phyloP scores from a whole-genome alignment of 208 protist species.

The Endotrypanum monterogeii region DNA sequence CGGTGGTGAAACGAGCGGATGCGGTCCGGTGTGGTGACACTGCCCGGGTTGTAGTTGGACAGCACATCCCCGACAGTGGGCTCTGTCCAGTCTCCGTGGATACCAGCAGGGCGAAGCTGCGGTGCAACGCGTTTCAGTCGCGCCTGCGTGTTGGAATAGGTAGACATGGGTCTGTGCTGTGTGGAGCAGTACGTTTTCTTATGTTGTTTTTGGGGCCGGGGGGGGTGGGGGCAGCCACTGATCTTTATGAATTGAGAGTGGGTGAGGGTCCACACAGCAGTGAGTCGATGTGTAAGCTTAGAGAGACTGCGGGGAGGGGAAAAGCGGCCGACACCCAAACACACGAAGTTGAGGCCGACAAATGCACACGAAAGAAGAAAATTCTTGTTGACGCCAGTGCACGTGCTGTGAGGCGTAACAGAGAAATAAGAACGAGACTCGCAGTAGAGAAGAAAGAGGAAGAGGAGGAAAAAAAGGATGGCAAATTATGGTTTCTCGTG shows the following conservation, averaged over 20 bases:
- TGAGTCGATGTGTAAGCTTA: neutral
- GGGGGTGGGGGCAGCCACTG: neutral
- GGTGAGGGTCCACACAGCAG: neutral
- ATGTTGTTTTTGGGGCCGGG: no score
- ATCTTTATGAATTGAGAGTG: neutral
- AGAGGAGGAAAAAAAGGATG: neutral
- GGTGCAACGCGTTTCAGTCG: conserved; percentile 69
- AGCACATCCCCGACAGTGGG: conserved; percentile 59
- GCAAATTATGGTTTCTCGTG: neutral
- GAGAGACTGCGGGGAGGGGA: neutral
- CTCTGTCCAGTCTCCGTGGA: conserved; percentile 45
- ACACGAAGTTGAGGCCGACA: neutral
- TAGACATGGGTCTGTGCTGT: conserved; percentile 27
- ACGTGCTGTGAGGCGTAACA: neutral
- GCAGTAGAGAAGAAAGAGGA: neutral
- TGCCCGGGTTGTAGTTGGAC: conserved; percentile 65
- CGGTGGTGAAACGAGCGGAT: conserved; percentile 67
- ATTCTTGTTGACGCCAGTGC: neutral
- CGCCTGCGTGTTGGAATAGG: conserved; percentile 38
- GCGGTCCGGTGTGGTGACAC: conserved; percentile 54
- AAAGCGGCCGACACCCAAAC: neutral
- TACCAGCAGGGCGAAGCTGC: conserved; percentile 72
- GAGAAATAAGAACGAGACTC: neutral
- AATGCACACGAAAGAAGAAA: neutral
- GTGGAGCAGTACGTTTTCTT: no score